Base-by-base conservation (phyloP, 768 basidiomycete species). In the Fistulinella prunicolor region DNA sequence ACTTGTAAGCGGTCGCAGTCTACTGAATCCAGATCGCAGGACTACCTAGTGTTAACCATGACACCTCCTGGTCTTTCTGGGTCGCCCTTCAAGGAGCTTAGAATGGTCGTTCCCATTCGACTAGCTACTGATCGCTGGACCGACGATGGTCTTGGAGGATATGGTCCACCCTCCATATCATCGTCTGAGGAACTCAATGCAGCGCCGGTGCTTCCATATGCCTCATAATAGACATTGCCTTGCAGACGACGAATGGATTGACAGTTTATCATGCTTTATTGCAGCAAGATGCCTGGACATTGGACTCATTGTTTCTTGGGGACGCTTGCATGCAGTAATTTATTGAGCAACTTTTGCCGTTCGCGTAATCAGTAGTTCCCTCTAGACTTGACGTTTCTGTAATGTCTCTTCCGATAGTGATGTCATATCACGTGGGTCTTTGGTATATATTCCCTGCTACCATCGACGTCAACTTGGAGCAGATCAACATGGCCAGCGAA, bases 41-140 rank as follows among this genome's bases (percentile, higher is more conserved):
- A 89, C 56, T 85, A 72, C 60, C 65, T 89, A 42, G 70, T 88
- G 16, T 64, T 89, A 19, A 77, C 80, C 1, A 71, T 85, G 63
- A 72, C 68, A 0, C 83, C 87, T 3, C 73, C 75, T 10, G 82
- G 87, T 47, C 72, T 73, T 16, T 57, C 61, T 16, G 80, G 78
- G 56, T 71, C 77, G 1, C 71, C 78, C 0, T 85, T 88, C 62
- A 64, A 60, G 37, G 83, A 85, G 38, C 64, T 86, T 36, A 78
- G 86, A 9, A 73, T 76, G 45, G 72, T 78, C 16, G 70, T 88
- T n/a, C 84, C 85, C 6, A 67, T 89, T 17, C 77, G 78, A 12
- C 68, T 89, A 9, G 76, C 78, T 6, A 88, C 87, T 5, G 83
- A 89, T 53, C 60, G 72, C 3, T 86, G 77, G 75, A 70, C 65